A percentile compares a stretch with the other conserved stretches of the same genome.
Conservation (phyloP, 2,329 filamentous ascomycete species). For the Cryphonectria radicalis region DNA sequence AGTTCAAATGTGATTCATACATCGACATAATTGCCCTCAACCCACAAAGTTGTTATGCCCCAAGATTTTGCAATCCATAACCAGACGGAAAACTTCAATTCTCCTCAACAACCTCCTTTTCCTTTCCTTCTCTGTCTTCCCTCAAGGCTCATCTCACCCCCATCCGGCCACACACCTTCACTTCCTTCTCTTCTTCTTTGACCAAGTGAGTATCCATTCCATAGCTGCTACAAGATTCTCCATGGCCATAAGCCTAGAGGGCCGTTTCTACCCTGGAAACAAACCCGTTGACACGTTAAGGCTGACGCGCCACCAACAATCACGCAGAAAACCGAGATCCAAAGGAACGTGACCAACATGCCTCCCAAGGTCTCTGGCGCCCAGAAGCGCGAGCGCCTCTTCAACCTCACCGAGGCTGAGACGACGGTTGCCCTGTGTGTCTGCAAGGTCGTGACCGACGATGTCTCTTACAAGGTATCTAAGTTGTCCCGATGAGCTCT, state of each 20-base stretch:
- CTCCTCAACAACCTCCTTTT: neutral
- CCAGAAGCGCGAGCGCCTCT: neutral
- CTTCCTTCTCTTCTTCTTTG: neutral
- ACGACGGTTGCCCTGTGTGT: conserved; percentile 2
- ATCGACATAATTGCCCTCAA: neutral
- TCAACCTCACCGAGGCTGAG: conserved; percentile 8
- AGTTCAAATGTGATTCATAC: neutral
- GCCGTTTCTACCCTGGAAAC: neutral
- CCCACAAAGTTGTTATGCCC: neutral
- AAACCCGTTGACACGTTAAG: neutral
- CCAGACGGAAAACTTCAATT: neutral
- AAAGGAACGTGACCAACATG: neutral
- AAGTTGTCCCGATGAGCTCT: neutral
- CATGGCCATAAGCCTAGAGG: neutral
- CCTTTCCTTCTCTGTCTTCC: neutral
- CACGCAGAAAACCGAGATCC: neutral
- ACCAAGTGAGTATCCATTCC: neutral
- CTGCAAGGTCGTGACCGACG: conserved; percentile 7
- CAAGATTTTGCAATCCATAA: neutral
- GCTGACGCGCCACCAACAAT: neutral
- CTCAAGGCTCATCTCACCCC: neutral
- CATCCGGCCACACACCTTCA: neutral
- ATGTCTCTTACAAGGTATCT: neutral
- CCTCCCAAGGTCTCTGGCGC: neutral
- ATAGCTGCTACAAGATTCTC: neutral